phyloP scores from a whole-genome alignment of 225 moss, liverwort and hornwort species.

The Polytrichum commune region DNA sequence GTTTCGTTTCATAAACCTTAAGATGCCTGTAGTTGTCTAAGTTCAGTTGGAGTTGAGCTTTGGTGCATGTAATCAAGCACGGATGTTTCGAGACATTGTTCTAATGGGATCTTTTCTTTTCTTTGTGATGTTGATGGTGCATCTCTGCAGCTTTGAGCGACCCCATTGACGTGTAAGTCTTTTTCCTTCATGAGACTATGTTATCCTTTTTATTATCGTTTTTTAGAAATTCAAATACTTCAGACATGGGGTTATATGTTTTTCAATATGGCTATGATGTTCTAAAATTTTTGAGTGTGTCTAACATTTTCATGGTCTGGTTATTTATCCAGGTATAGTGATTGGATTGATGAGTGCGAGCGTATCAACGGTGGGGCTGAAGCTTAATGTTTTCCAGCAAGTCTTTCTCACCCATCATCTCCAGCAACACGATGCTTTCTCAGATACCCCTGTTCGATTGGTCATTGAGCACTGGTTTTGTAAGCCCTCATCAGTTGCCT shows the following conservation, averaged over 20 bases:
- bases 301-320: too few relatives aligned
- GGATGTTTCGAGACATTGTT: too few relatives aligned
- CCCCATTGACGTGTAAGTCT: conserved; percentile 71
- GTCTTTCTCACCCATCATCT: neutral
- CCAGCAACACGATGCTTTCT: neutral
- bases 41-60: too few relatives aligned
- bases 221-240: too few relatives aligned
- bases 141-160: conserved; percentile 63
- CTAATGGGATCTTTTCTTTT: neutral
- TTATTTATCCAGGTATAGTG: conserved; percentile 17
- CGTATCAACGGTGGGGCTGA: conserved; percentile 52
- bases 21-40: too few relatives aligned
- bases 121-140: neutral
- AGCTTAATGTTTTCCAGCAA: conserved; percentile 15
- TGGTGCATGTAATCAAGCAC: too few relatives aligned
- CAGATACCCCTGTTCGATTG: too few relatives aligned
- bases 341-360: conserved; percentile 61
- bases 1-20: too few relatives aligned
- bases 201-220: neutral
- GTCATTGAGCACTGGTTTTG: neutral
- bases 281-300: too few relatives aligned
- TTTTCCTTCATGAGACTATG: neutral
- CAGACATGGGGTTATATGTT: too few relatives aligned
- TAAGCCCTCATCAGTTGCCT: neutral
- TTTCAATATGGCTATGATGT: too few relatives aligned